A percentile compares a stretch with the other conserved stretches of the same genome.
These are phyloP conservation scores for Triticum turgidum DNA, from an alignment of 176 grass and related monocot genomes.

Conservation along the genomic window DNA sequence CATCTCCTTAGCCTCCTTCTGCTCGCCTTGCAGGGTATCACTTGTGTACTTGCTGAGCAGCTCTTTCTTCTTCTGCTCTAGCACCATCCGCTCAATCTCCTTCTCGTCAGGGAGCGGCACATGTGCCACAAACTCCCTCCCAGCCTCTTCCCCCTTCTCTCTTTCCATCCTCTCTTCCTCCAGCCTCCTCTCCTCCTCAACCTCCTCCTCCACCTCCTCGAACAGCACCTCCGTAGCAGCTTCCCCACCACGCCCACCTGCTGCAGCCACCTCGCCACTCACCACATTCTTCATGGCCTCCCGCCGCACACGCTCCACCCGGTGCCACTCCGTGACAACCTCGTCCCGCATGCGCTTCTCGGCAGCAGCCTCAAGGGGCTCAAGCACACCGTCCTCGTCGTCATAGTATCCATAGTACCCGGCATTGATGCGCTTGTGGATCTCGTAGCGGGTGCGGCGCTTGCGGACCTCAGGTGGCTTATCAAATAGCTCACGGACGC, in stretches of 20 bases:
- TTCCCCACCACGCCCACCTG: constrained; percentile 42
- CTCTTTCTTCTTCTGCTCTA: constrained; percentile 94
- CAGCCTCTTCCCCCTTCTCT: constrained; percentile 48
- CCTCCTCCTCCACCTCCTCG: constrained; percentile 90
- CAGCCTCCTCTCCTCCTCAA: constrained; percentile 83
- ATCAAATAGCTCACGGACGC: constrained; percentile 91
- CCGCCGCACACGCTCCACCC: constrained; percentile 64
- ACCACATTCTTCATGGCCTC: constrained; percentile 85
- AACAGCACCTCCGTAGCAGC: constrained; percentile 67
- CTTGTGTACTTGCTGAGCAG: constrained; percentile 89
- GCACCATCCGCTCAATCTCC: constrained; percentile 91
- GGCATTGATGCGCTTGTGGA: constrained; percentile 90
- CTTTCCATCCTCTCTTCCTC: constrained; percentile 65
- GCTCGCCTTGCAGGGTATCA: constrained; percentile 59
- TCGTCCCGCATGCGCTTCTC: constrained; percentile 66
- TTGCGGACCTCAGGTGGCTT: constrained; percentile 84
- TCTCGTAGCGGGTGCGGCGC: constrained; percentile 86
- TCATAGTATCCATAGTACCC: constrained; percentile 93
- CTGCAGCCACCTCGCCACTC: constrained; percentile 69
- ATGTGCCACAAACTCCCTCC: constrained; percentile 81
- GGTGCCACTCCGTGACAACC: constrained; percentile 60
- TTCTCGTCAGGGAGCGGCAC: constrained; percentile 88
- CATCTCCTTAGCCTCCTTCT: constrained; percentile 92
- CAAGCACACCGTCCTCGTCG: constrained; percentile 91
- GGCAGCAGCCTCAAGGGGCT: constrained; percentile 68